These are phyloP conservation scores for Acanthamoeba quina DNA, from an alignment of 208 protist genomes.

Conservation along the genomic window DNA sequence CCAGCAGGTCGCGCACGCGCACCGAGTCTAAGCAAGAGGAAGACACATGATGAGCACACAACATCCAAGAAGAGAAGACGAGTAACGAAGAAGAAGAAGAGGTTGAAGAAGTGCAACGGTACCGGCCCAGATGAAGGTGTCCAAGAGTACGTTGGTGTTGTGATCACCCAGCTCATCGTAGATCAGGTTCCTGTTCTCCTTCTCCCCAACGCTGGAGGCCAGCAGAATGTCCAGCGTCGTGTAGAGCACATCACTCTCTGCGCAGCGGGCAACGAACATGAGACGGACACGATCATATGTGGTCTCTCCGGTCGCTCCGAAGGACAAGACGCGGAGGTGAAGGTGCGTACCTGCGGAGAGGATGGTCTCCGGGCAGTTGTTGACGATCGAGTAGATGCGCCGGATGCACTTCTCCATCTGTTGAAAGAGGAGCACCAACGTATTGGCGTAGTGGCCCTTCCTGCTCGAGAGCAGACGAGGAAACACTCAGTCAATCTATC, in stretches of 20 bases:
- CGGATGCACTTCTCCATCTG: constrained; percentile 43
- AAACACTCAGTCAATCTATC: background rate
- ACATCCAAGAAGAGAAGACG: background rate
- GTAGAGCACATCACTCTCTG: constrained; percentile 30
- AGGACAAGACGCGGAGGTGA: too few species aligned
- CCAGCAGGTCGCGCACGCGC: constrained; percentile 40
- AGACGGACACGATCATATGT: background rate
- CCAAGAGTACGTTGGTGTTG: background rate
- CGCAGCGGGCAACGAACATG: background rate
- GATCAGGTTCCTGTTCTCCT: constrained; percentile 33
- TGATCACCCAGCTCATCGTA: constrained; percentile 6
- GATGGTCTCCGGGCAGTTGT: constrained; percentile 19
- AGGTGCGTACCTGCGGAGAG: constrained; percentile 23
- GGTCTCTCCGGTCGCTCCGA: too few species aligned
- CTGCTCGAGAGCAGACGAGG: background rate
- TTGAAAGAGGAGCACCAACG: constrained; percentile 43
- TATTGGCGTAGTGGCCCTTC: constrained; percentile 9
- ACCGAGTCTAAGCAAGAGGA: background rate
- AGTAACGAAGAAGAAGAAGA: background rate
- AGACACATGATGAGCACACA: background rate
- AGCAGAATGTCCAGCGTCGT: constrained; percentile 46
- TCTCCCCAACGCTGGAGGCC: background rate
- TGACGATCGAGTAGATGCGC: constrained; percentile 16
- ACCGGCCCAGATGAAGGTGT: constrained; percentile 54
- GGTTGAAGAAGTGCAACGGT: background rate